A percentile compares a stretch with the other conserved stretches of the same genome.
These are phyloP conservation scores for Bocquillonia castaneifolia DNA, from an alignment of 441 rosid species.

Conservation along the genomic window DNA sequence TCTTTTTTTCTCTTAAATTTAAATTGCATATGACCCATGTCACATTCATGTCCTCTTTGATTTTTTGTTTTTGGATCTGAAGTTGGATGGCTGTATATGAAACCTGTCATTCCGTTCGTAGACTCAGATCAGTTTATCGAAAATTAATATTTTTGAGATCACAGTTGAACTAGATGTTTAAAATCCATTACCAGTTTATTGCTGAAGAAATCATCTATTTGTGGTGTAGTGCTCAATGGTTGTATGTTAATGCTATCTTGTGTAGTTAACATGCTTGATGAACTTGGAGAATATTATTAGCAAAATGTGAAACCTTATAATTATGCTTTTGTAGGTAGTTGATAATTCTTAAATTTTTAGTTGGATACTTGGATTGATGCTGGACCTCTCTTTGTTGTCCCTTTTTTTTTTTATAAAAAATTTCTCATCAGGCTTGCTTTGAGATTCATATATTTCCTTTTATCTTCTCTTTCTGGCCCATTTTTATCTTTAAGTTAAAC, in stretches of 20 bases:
- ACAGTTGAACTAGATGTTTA: background rate
- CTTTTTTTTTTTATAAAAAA: background rate
- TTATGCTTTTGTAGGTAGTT: background rate
- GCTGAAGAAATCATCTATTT: background rate
- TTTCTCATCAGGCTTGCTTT: background rate
- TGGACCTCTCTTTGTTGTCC: background rate
- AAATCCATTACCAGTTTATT: background rate
- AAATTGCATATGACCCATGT: too few species aligned
- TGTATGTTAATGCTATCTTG: background rate
- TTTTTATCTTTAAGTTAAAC: too few species aligned
- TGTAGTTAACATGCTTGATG: too few species aligned
- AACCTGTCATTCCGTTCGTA: too few species aligned
- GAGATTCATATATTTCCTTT: background rate
- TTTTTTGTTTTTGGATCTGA: too few species aligned
- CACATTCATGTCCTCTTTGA: too few species aligned
- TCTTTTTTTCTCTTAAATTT: too few species aligned
- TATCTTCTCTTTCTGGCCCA: background rate
- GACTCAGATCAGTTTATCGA: background rate
- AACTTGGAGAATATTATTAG: background rate
- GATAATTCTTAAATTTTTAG: too few species aligned
- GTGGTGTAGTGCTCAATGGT: background rate
- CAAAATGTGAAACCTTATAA: background rate
- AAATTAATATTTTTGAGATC: background rate
- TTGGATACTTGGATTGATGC: too few species aligned
- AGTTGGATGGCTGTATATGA: too few species aligned